Conservation (phyloP, 768 basidiomycete species). For the Suillus subaureus region DNA sequence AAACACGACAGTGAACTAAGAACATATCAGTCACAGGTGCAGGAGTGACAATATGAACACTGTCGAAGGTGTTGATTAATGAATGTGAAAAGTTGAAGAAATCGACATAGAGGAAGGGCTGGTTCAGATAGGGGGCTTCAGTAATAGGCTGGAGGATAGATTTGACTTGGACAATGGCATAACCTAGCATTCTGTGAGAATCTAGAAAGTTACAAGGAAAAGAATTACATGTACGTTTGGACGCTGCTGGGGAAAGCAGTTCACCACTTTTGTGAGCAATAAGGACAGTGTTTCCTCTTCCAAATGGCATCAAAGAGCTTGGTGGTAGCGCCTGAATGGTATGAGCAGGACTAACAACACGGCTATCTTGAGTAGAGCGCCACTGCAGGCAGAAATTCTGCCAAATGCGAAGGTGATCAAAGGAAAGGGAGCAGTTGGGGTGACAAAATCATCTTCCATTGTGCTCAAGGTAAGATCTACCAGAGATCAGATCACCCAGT, state of each 20-base stretch:
- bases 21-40: slow-evolving; percentile 2
- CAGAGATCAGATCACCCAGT: slow-evolving; percentile 11
- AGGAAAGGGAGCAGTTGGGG: slow-evolving; percentile 6
- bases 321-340: slow-evolving; percentile 8
- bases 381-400: background rate
- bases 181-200: slow-evolving; percentile 8
- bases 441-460: background rate
- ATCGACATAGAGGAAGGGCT: slow-evolving; percentile 2
- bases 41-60: background rate
- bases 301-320: background rate
- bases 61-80: background rate
- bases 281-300: slow-evolving; percentile 6
- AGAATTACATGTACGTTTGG: background rate
- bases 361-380: background rate
- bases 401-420: background rate
- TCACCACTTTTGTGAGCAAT: slow-evolving; percentile 1
- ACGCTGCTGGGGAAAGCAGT: background rate
- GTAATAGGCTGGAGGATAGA: slow-evolving; percentile 3
- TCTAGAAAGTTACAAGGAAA: background rate
- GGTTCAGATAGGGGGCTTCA: background rate
- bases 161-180: slow-evolving; percentile 2
- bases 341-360: background rate
- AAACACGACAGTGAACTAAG: background rate
- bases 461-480: background rate
- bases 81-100: slow-evolving; percentile 4